Base-by-base conservation (phyloP, 176 grass and related monocot species). In the Oryza rufipogon region DNA sequence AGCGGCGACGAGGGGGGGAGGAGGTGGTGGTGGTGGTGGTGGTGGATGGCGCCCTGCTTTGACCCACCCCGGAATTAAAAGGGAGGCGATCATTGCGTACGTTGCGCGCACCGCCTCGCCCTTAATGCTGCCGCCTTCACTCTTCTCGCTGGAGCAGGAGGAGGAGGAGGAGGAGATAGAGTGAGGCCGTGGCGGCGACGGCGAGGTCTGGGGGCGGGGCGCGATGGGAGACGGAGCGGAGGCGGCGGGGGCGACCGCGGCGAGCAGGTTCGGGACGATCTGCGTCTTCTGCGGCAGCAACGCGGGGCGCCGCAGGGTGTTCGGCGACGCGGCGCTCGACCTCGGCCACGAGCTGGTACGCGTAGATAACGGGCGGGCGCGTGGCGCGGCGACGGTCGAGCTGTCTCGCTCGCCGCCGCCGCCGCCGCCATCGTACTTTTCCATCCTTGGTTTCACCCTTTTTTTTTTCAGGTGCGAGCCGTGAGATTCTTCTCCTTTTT, bases 251-350 rank as follows among this genome's bases (percentile, higher is more conserved):
- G 34, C 74, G 70, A 14, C 66, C 0, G 54, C 54, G 19, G 2
- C 54, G 75, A 86, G 70, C 84, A 97, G 87, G 91, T 97, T 92
- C 72, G 76, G 83, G 9, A 92, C 85, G 51, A 81, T 94, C 80
- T 97, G 94, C 87, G 94, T 97, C 63, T 97, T 97, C 84, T 97
- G 94, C 81, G 94, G 94, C 46, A 97, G 94, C 89, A 97, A 87
- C 89, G 66, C 91, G 20, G 94, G 94, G 1, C 71, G 89, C 28
- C 94, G 94, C 33, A 86, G 79, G 76, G 89, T 97, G 47, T 97
- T 92, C 79, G 91, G 89, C 11, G 91, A 97, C 56, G 91, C 94
- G 58, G 91, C 94, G 64, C 86, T 94, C 26, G 94, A 97, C 80
- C 89, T 97, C 64, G 94, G 94, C 54, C 88, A 70, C 74, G 89